Evolutionary conservation across 306 rosid species (phyloP).

Genomic region (Oemleria cerasiformis): DNA sequence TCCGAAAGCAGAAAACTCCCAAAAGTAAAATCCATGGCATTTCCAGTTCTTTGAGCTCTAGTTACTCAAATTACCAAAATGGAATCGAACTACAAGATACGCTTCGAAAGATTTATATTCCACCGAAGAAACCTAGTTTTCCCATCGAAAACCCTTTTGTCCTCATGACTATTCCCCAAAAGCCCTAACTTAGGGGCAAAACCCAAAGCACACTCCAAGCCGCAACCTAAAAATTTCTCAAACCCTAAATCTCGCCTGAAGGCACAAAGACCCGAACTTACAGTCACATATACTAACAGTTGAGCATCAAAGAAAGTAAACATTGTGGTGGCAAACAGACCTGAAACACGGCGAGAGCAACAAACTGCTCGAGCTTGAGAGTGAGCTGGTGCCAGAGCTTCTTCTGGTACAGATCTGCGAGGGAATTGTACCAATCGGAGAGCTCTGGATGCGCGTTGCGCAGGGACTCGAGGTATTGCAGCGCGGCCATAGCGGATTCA

Average conservation of each 20-base stretch:
- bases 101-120: conserved; percentile 8
- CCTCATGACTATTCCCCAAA: neutral
- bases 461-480: conserved; percentile 84
- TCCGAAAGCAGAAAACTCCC: neutral
- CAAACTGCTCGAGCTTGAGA: conserved; percentile 95
- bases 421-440: conserved; percentile 84
- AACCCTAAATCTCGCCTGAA: conserved; percentile 48
- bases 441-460: conserved; percentile 92
- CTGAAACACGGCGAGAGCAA: conserved; percentile 89
- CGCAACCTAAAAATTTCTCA: conserved; percentile 13
- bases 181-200: conserved; percentile 22
- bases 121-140: conserved; percentile 15
- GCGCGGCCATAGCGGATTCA: conserved; percentile 74
- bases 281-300: neutral
- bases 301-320: neutral
- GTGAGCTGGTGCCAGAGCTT: conserved; percentile 99
- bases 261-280: conserved; percentile 1
- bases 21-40: neutral
- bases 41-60: neutral
- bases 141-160: conserved; percentile 8
- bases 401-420: conserved; percentile 97
- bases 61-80: neutral
- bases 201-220: neutral
- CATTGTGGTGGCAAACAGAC: conserved; percentile 31
- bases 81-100: neutral